These are phyloP conservation scores for Metschnikowia santaceciliae DNA, from an alignment of 805 yeast species.

Conservation along the genomic window DNA sequence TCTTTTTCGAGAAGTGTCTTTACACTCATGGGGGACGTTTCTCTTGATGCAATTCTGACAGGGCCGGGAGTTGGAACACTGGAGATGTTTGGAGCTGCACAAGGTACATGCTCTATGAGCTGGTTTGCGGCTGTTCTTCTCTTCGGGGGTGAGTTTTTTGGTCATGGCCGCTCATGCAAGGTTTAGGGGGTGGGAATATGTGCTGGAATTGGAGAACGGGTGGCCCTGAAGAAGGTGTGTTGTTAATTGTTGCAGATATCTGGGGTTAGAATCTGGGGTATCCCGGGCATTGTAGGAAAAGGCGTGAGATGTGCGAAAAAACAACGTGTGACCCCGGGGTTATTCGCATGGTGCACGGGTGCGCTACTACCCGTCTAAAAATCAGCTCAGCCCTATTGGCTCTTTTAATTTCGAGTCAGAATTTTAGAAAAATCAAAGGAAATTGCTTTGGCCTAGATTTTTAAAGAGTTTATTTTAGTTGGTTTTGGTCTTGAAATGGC, in stretches of 20 bases:
- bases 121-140: slow-evolving; percentile 55
- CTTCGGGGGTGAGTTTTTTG: slow-evolving; percentile 49
- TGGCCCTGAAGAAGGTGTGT: not conserved
- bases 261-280: slow-evolving; percentile 19
- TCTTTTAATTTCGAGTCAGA: not conserved
- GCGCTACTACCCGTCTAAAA: not conserved
- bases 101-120: slow-evolving; percentile 67
- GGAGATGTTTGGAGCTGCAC: slow-evolving; percentile 71
- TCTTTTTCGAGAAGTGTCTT: slow-evolving; percentile 53
- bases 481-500: too few species aligned
- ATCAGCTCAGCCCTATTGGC: not conserved
- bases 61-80: slow-evolving; percentile 67
- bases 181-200: not conserved
- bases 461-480: too few species aligned
- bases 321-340: slow-evolving; percentile 4
- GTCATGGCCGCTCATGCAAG: slow-evolving; percentile 45
- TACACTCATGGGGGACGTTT: slow-evolving; percentile 51
- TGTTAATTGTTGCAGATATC: not conserved
- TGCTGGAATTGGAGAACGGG: not conserved
- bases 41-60: slow-evolving; percentile 68
- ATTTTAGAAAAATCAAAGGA: too few species aligned
- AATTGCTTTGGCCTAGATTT: not conserved
- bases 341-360: not conserved
- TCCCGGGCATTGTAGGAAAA: slow-evolving; percentile 17
- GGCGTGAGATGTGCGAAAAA: slow-evolving; percentile 3